Base-by-base conservation (phyloP, 1,139 yeast species). In the Nakaseomyces uthaithaninus region DNA sequence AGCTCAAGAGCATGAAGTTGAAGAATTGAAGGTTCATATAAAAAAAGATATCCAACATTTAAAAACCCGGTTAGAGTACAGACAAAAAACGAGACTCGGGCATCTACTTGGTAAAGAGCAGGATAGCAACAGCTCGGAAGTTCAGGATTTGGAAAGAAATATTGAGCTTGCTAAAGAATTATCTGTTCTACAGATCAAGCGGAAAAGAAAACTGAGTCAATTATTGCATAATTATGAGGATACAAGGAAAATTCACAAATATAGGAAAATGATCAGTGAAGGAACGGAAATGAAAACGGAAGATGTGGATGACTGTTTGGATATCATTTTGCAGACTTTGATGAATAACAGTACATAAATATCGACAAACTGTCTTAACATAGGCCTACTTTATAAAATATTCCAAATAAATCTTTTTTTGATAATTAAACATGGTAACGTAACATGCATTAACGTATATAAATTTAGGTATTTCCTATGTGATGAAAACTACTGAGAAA, bases 211-310 rank as follows among this genome's bases (percentile, higher is more conserved):
- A 34, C 69, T 73, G 7, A 63, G 62, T 22, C 71, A 69, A 39
- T 66, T 72, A 11, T 66, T 75, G 17, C 64, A 61, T 33, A 58
- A 70, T 30, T 69, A 71, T 51, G 73, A 77, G 9, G 72, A 67
- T 41, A 50, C 55, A 39, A 42, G 50, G 9, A 84, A 80, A 59
- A 78, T 87, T 72, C 79, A 79, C 54, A 82, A 85, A 53, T 91
- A 87, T 65, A 71, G 94, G 50, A 75, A 81, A 52, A 72, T 91
- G 57, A 80, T 91, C 40, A 79, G 95, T 39, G 72, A 80, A 46
- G 81, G 93, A 44, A 86, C 96, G 52, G 94, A 86, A 31, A 74
- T 87, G 40, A 76, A 75, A 34, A 72, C 79, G 30, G 85, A 80
- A 49, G 94, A 87, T 47, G 57, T 65, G 7, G 68, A 64, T 44